These are phyloP conservation scores for Umbelopsis isabellina DNA, from an alignment of 192 early-diverging fungal genomes.

Conservation along the genomic window DNA sequence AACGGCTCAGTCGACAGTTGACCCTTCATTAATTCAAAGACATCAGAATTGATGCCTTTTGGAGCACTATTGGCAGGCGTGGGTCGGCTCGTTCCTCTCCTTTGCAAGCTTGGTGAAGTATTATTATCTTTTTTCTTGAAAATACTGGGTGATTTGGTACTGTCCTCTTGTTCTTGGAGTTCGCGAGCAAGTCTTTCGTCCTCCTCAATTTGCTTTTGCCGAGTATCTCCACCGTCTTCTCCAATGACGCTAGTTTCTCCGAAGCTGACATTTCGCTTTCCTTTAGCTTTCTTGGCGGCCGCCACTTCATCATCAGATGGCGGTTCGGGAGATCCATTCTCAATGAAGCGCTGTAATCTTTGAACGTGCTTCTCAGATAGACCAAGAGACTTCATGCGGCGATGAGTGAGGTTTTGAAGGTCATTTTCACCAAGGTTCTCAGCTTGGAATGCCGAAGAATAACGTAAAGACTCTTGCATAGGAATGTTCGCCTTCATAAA, in stretches of 20 bases:
- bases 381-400: constrained; percentile 77
- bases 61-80: constrained; percentile 53
- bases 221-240: constrained; percentile 35
- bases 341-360: constrained; percentile 67
- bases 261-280: constrained; percentile 41
- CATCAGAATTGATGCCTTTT: constrained; percentile 47
- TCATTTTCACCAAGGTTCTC: constrained; percentile 79
- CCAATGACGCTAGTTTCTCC: constrained; percentile 34
- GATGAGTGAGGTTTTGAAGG: constrained; percentile 74
- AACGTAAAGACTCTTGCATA: constrained; percentile 71
- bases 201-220: constrained; percentile 63
- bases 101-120: constrained; percentile 16
- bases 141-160: constrained; percentile 19
- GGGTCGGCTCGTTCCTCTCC: constrained; percentile 45
- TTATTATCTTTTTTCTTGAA: neutral
- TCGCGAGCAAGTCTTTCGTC: constrained; percentile 88
- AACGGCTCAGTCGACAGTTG: constrained; percentile 26
- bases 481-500: constrained; percentile 78
- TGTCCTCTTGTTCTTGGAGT: constrained; percentile 78
- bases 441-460: constrained; percentile 82
- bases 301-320: constrained; percentile 37
- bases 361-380: constrained; percentile 85
- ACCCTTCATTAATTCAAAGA: constrained; percentile 34
- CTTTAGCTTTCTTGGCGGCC: constrained; percentile 33
- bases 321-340: constrained; percentile 51